Conservation (phyloP, 2,329 filamentous ascomycete genomes). For the Curvularia sp. region DNA sequence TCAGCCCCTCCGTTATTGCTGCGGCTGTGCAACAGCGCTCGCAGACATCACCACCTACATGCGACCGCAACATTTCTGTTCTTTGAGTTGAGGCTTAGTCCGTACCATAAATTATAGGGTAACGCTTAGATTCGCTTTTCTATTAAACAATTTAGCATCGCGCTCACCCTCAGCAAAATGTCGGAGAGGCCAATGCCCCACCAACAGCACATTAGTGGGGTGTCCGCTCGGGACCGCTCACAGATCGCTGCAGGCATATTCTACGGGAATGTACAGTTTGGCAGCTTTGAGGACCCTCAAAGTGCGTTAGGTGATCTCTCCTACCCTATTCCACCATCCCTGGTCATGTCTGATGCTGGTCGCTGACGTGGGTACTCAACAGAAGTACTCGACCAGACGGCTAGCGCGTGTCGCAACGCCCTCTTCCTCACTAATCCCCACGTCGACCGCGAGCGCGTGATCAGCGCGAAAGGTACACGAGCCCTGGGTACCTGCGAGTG, state of each 20-base stretch:
- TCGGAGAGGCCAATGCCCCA: background rate
- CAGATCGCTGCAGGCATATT: background rate
- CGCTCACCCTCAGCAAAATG: background rate
- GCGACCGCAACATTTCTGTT: too few relatives aligned
- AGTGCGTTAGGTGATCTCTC: background rate
- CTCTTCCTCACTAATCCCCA: constrained; percentile 22
- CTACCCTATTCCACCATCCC: background rate
- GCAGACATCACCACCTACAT: too few relatives aligned
- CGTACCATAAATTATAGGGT: too few relatives aligned
- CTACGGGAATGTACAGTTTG: background rate
- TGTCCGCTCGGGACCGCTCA: background rate
- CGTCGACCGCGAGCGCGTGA: constrained; percentile 18
- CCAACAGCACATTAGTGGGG: background rate
- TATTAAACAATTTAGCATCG: too few relatives aligned
- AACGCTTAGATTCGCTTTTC: too few relatives aligned
- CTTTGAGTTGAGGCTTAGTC: too few relatives aligned
- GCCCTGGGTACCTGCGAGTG: constrained; percentile 38
- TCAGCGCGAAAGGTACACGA: constrained; percentile 19
- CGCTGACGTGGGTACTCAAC: background rate
- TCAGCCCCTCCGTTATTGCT: too few relatives aligned
- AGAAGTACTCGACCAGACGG: constrained; percentile 2
- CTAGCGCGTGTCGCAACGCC: too few relatives aligned
- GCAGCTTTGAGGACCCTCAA: background rate
- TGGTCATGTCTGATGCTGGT: background rate
- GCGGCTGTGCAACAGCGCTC: too few relatives aligned